Evolutionary conservation across 495 filamentous ascomycete species (phyloP), one percentile per base, ranked within the genome.

Genomic region (Hypoxylon perforatum): DNA sequence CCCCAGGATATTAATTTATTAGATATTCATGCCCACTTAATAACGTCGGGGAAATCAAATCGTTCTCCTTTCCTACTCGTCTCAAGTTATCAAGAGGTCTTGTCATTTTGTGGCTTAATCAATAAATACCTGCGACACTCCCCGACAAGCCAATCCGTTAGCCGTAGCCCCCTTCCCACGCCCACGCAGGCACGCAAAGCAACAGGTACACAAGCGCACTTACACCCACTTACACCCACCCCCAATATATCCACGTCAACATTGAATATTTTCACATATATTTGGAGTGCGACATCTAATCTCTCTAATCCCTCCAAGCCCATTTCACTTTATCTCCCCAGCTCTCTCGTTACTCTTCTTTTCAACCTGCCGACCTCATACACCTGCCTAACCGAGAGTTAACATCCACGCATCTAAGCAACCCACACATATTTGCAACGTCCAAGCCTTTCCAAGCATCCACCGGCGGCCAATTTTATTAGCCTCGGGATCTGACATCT

Each of bases 401-500:
- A 17, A 61, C 56, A 64, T 64, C 25, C 25, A 28, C 25, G 25
- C 25, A 28, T 28, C 25, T 7, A 28, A 28, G 25, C n/a, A 28
- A 28, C 25, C 25, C 25, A 28, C 25, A 28, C 25, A 28, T 7
- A 28, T 28, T 28, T 28, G 25, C 25, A 28, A 7, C 25, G 7
- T 28, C 25, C 25, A 7, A 28, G 25, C 25, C 3, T 28, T 61
- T 28, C 25, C 25, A 7, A 28, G 25, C 25, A 28, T 28, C 66
- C 66, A 65, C 61, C 50, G 61, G 61, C 61, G 17, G 50, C 14
- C 56, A 61, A 61, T 47, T 61, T 69, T 61, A 30, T 53, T 69
- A 61, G 50, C 56, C 56, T 69, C 66, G 61, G 66, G 61, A 69
- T 61, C 66, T 69, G 39, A 64, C 66, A 61, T 69, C 56, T 69